phyloP scores from a whole-genome alignment of 495 filamentous ascomycete genomes.

The Filosporella fistucella region DNA sequence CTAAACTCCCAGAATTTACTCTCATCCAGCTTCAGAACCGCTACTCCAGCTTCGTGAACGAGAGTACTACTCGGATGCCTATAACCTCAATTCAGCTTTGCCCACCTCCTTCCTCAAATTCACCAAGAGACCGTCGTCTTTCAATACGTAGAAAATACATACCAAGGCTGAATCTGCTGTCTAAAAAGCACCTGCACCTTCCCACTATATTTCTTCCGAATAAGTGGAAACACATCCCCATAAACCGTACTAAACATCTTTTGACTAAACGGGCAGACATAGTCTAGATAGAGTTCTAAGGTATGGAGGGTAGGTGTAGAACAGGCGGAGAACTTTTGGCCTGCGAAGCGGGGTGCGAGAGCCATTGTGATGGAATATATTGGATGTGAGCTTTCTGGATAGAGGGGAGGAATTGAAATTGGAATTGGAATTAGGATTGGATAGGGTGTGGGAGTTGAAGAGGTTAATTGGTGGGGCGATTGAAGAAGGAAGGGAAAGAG shows the following conservation, averaged over 20 bases:
- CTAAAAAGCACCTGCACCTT: conserved; percentile 73
- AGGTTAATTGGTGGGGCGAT: too few relatives aligned
- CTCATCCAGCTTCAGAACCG: conserved; percentile 63
- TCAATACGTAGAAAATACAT: too few relatives aligned
- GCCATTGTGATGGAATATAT: conserved; percentile 49
- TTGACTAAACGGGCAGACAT: conserved; percentile 72
- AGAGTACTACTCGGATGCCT: conserved; percentile 60
- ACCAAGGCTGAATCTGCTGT: conserved; percentile 94
- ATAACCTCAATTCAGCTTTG: too few relatives aligned
- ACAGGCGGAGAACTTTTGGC: conserved; percentile 52
- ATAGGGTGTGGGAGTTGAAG: not conserved
- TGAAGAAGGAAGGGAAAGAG: too few relatives aligned
- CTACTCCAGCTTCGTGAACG: conserved; percentile 79
- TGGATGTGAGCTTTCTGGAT: not conserved
- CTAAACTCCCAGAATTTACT: conserved; percentile 75
- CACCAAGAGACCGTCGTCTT: too few relatives aligned
- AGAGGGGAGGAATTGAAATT: not conserved
- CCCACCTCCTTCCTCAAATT: too few relatives aligned
- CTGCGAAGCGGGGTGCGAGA: conserved; percentile 72
- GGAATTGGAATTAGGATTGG: not conserved
- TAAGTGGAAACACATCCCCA: conserved; percentile 48
- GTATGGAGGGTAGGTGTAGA: conserved; percentile 57
- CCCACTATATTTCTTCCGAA: conserved; percentile 40
- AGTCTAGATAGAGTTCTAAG: conserved; percentile 79
- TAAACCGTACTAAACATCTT: conserved; percentile 73